Base-by-base conservation (phyloP, 1,139 yeast species). In the Candida smagusa region DNA sequence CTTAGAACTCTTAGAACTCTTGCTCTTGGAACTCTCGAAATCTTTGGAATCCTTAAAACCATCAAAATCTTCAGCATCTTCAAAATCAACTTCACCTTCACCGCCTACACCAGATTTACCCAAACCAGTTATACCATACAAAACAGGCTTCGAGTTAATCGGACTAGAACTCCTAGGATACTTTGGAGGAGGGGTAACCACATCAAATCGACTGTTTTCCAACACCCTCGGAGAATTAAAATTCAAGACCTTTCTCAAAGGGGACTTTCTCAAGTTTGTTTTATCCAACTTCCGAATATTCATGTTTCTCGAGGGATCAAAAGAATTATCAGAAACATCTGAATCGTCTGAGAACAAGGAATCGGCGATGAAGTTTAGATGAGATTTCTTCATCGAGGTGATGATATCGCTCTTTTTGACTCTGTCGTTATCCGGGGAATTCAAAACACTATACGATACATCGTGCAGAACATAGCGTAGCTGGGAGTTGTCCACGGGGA, bases 301-400 rank as follows among this genome's bases (percentile, higher is more conserved):
- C 22, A 27, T 34, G 30, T 44, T 46, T 8, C 37, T 37, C 7
- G 31, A 34, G 1, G 48, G 47, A 31, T 44, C 44, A 37, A 48
- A 46, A 1, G 50, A 43, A 28, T 39, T 44, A 12, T 47, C 50
- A 9, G 50, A 42, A 7, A 35, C 36, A 4, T 47, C 48, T 1
- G 49, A 46, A 28, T 47, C 50, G 12, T 49, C 50, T 3, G 49
- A 46, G 27, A 46, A 45, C 7, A 46, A 24, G 7, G 25, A 13
- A 3, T 24, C 9, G 7, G 44, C 46, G 3, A 47, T 45, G 30
- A 47, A 46, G 7, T 33, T 23, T 16, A 46, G 34, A 9, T 40
- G 35, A 9, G 43, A 37, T 13, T 29, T 32, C n/a, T 30, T 28
- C 27, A 48, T 21, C 1, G 28, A 33, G 12, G 47, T 46, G 12